Base-by-base conservation (phyloP, 371 early-diverging fungal species). In the Apophysomyces sp. region DNA sequence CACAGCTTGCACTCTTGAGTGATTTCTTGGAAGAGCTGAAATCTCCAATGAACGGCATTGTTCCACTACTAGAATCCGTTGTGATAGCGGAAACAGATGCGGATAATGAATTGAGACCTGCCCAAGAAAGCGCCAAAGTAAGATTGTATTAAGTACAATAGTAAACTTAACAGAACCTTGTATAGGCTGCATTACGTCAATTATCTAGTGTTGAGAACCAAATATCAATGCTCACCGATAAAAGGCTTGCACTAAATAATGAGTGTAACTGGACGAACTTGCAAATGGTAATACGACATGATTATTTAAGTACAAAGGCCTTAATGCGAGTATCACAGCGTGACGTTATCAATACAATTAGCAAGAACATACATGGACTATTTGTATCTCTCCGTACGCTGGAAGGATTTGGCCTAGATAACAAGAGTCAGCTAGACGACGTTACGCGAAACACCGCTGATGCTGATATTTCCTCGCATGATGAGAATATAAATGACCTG, bases 101-200 rank as follows among this genome's bases (percentile, higher is more conserved):
- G 11, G 73, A 80, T 34, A 76, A 76, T 56, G 81, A 80, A 51
- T 28, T 80, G 15, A 72, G 70, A 6, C 71, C 74, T 26, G 78
- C 75, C 16, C 81, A 80, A 56, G 69, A 72, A 8, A 76, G 68
- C 60, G 78, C 78, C 15, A 77, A 80, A 68, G 74, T 77, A 55
- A 16, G 32, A 24, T 49, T 44, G 7, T 55, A 18, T 16, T 54
- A 21, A 21, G 21, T 18, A 27, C 2, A 26, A 37, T 58, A 56
- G 52, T 9, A 40, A 52, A 51, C 2, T 54, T 6, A 21, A 34
- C 4, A 16, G 8, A 4, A 31, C 24, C 12, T 1, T 1, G n/a
- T n/a, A n/a, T 18, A 70, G 71, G 37, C 39, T 4, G 68, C 69
- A 4, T 39, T 69, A 1, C 69, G 69, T 52, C 44, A 62, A 13